A percentile compares a stretch with the other conserved stretches of the same genome.
These are phyloP conservation scores for Ettlia oleoabundans DNA, from an alignment of 139 green algal genomes.

Conservation along the genomic window DNA sequence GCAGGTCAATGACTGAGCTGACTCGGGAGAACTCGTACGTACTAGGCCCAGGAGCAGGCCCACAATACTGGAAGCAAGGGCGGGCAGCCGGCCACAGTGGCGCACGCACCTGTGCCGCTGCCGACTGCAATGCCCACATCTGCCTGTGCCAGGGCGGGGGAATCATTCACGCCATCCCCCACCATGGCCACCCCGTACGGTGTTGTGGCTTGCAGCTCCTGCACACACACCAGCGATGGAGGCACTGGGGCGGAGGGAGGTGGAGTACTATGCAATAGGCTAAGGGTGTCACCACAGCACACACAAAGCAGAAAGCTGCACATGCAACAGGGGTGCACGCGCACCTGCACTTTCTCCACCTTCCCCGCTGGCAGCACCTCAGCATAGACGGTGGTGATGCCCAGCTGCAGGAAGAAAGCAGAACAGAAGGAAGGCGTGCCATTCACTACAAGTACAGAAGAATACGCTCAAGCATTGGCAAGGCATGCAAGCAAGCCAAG, in stretches of 20 bases:
- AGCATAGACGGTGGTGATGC: conserved; percentile 57
- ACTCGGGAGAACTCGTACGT: neutral
- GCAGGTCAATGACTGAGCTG: too few species aligned
- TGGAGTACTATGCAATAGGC: too few species aligned
- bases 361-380: conserved; percentile 77
- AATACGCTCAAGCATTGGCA: too few species aligned
- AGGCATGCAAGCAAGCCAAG: too few species aligned
- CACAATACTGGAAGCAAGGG: neutral
- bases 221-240: too few species aligned
- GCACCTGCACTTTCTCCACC: conserved; percentile 55
- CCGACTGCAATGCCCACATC: conserved; percentile 95
- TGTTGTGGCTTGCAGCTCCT: conserved; percentile 63
- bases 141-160: conserved; percentile 90
- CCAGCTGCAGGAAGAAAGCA: too few species aligned
- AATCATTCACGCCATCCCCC: conserved; percentile 98
- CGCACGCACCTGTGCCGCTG: conserved; percentile 57
- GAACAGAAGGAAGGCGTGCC: too few species aligned
- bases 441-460: too few species aligned
- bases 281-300: too few species aligned
- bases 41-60: neutral
- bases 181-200: conserved; percentile 92
- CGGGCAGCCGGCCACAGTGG: neutral
- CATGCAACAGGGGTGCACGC: too few species aligned
- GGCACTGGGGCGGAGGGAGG: too few species aligned
- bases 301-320: too few species aligned